Conservation (phyloP, 2,329 filamentous ascomycete genomes). For the Dactylellina haptotyla region DNA sequence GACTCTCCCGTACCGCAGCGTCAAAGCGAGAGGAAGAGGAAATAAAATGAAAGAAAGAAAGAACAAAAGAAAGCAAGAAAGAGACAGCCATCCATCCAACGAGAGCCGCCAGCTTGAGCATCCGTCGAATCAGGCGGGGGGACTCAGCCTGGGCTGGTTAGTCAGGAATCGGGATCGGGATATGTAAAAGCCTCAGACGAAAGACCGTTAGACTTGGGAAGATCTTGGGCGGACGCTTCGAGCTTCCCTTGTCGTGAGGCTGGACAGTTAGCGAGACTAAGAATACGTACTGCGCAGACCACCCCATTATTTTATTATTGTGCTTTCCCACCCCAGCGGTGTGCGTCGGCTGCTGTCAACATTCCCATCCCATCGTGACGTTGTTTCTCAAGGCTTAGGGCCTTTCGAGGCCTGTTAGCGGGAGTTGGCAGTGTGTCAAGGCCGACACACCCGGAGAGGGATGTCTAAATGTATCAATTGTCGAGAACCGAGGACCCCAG, state of each 20-base stretch:
- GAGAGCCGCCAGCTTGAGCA: constrained; percentile 19
- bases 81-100: constrained; percentile 8
- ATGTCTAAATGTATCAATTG: no score
- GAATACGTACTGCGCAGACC: no score
- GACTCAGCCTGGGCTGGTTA: constrained; percentile 10
- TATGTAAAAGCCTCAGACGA: constrained; percentile 26
- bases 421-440: no score
- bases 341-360: no score
- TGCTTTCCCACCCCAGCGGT: no score
- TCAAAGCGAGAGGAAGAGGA: constrained; percentile 35
- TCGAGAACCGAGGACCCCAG: no score
- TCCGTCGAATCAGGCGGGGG: constrained; percentile 18
- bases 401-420: no score
- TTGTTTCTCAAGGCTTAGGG: no score
- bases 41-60: not conserved
- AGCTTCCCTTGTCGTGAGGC: constrained; percentile 25
- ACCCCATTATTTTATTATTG: no score
- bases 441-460: no score
- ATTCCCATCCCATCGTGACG: no score
- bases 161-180: constrained; percentile 18
- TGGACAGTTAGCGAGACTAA: not conserved
- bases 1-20: constrained; percentile 49
- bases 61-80: not conserved
- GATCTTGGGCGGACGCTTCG: constrained; percentile 14
- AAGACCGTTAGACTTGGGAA: not conserved